These are phyloP conservation scores for Arthrocladium fulminans DNA, from an alignment of 2,329 filamentous ascomycete genomes.

Conservation along the genomic window DNA sequence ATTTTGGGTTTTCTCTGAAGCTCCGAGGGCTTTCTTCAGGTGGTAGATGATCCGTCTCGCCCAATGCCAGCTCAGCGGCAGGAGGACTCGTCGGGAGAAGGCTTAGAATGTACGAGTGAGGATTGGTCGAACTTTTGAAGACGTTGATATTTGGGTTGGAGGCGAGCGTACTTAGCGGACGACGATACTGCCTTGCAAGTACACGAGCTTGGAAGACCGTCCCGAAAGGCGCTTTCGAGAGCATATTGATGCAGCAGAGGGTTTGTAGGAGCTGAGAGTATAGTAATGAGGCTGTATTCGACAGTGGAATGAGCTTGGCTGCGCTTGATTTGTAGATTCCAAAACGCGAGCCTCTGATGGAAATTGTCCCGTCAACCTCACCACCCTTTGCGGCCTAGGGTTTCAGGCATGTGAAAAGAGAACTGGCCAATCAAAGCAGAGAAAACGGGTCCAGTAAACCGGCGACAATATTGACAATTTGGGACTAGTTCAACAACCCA, in stretches of 20 bases:
- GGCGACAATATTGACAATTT: no score
- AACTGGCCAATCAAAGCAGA: no score
- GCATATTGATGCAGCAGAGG: background rate
- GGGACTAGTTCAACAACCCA: no score
- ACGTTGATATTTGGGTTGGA: conserved; percentile 24
- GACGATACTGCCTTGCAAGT: conserved; percentile 12
- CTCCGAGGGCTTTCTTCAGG: conserved; percentile 47
- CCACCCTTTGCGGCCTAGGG: no score
- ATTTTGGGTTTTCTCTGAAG: conserved; percentile 48
- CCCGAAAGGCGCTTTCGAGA: background rate
- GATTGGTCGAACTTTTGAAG: conserved; percentile 31
- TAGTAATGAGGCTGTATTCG: no score
- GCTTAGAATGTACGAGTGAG: conserved; percentile 40
- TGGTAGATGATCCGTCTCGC: conserved; percentile 41
- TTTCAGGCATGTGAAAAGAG: no score
- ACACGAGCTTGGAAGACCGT: background rate
- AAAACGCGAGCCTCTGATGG: no score
- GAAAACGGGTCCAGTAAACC: no score
- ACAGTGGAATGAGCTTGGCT: no score
- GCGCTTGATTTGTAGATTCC: no score
- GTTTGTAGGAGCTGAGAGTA: background rate
- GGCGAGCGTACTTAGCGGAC: conserved; percentile 16
- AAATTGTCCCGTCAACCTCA: no score
- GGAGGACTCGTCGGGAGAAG: conserved; percentile 48
- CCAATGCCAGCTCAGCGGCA: conserved; percentile 46